Evolutionary conservation across 176 grass and related monocot species (phyloP).

Genomic region (Tuctoria greenei): DNA sequence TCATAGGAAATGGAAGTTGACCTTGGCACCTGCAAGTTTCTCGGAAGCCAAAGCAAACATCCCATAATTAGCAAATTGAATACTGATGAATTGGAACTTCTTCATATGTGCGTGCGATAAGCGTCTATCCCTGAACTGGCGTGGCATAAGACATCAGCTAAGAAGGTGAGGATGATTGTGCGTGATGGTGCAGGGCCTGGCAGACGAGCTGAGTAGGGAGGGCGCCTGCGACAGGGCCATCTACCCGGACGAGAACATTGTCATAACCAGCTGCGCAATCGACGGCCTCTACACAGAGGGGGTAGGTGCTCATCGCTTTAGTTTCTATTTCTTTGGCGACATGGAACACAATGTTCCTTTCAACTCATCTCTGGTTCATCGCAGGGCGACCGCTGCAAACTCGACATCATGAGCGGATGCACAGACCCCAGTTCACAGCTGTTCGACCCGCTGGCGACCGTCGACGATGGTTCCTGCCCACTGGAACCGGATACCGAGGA

Average conservation of each 20-base stretch:
- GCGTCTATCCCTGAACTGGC: background rate
- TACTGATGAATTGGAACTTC: background rate
- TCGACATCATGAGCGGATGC: constrained; percentile 79
- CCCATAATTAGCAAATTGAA: background rate
- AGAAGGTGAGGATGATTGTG: constrained; percentile 18
- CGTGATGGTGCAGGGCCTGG: constrained; percentile 53
- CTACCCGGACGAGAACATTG: constrained; percentile 75
- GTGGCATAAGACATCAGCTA: background rate
- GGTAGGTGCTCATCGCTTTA: background rate
- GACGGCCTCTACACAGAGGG: constrained; percentile 75
- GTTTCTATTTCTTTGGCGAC: background rate
- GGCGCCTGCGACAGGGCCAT: constrained; percentile 87
- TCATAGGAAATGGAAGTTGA: background rate
- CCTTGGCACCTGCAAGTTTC: no score
- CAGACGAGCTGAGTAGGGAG: constrained; percentile 67
- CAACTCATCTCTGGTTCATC: constrained; percentile 1
- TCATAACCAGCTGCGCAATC: constrained; percentile 79
- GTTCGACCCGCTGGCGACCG: constrained; percentile 64
- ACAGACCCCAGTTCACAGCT: constrained; percentile 72
- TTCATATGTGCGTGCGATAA: background rate
- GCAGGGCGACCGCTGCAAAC: constrained; percentile 82
- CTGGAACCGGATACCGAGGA: constrained; percentile 52
- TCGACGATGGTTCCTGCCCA: constrained; percentile 81
- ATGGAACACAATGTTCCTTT: background rate
- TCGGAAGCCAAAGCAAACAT: background rate